A percentile compares a stretch with the other conserved stretches of the same genome.
phyloP scores from a whole-genome alignment of 768 basidiomycete species.

The Pisolithus microcarpus region DNA sequence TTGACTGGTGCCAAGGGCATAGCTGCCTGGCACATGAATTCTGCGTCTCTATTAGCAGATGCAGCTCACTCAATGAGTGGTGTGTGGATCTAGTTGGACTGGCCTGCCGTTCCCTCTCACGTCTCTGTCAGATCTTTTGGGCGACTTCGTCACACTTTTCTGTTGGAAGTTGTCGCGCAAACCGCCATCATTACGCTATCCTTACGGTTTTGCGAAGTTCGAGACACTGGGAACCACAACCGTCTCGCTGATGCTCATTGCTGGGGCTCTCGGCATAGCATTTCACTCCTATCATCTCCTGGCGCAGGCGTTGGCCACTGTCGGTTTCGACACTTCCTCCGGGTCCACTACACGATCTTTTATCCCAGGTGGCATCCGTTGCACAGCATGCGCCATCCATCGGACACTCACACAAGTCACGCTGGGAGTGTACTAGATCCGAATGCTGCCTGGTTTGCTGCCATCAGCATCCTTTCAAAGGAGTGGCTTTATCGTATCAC shows the following conservation, averaged over 20 bases:
- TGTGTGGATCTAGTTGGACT: constrained; percentile 29
- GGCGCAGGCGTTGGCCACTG: constrained; percentile 59
- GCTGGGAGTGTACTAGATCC: constrained; percentile 58
- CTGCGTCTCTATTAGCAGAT: constrained; percentile 85
- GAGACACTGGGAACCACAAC: constrained; percentile 93
- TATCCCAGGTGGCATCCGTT: constrained; percentile 48
- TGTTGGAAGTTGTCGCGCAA: constrained; percentile 81
- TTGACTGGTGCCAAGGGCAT: constrained; percentile 79
- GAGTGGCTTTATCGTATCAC: constrained; percentile 92
- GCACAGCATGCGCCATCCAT: constrained; percentile 50
- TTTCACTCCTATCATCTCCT: constrained; percentile 88
- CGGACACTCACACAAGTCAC: constrained; percentile 49
- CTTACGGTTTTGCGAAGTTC: constrained; percentile 88
- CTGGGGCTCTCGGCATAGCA: constrained; percentile 78
- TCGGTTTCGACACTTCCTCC: constrained; percentile 58
- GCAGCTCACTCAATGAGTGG: constrained; percentile 89
- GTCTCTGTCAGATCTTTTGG: constrained; percentile 57
- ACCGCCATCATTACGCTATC: constrained; percentile 73
- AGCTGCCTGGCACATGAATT: constrained; percentile 88
- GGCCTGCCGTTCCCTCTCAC: constrained; percentile 7
- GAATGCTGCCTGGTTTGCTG: constrained; percentile 97
- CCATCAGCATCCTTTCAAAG: constrained; percentile 69
- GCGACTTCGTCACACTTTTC: constrained; percentile 86
- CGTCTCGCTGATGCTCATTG: constrained; percentile 80
- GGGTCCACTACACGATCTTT: constrained; percentile 55